These are phyloP conservation scores for Erigeron canadensis DNA, from an alignment of 129 eudicot genomes.

Conservation along the genomic window DNA sequence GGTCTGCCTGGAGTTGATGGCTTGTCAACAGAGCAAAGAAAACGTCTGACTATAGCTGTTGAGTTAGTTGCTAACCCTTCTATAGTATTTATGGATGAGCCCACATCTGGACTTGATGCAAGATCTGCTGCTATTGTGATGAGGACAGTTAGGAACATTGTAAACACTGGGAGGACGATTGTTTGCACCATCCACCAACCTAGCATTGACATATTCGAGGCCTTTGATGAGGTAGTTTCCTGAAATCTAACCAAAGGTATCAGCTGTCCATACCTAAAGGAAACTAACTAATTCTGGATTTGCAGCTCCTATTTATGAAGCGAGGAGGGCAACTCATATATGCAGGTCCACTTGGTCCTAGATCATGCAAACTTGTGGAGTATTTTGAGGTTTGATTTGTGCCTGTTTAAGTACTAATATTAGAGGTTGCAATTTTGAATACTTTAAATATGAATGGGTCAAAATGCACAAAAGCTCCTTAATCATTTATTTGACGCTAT, in stretches of 20 bases:
- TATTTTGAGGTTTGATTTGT: slow-evolving; percentile 72
- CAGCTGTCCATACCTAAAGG: background rate
- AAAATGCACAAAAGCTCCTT: slow-evolving; percentile 1
- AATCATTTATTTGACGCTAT: background rate
- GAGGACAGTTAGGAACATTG: slow-evolving; percentile 98
- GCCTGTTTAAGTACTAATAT: slow-evolving; percentile 5
- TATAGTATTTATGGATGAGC: slow-evolving; percentile 96
- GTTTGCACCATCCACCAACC: slow-evolving; percentile 99
- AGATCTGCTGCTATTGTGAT: slow-evolving; percentile 97
- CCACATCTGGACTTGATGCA: slow-evolving; percentile 97
- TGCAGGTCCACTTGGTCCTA: slow-evolving; percentile 91
- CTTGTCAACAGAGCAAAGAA: slow-evolving; percentile 95
- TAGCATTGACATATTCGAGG: slow-evolving; percentile 94
- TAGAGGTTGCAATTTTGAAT: background rate
- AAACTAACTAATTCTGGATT: background rate
- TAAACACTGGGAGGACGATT: slow-evolving; percentile 91
- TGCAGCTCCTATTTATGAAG: slow-evolving; percentile 95
- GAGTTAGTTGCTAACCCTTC: slow-evolving; percentile 98
- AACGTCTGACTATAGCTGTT: slow-evolving; percentile 90
- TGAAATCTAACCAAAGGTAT: background rate
- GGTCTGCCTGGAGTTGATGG: slow-evolving; percentile 99
- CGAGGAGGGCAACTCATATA: slow-evolving; percentile 96
- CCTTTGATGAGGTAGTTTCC: slow-evolving; percentile 84
- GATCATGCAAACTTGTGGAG: slow-evolving; percentile 75
- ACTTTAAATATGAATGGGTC: background rate